Conservation (phyloP, 768 basidiomycete genomes). For the Rhizopogon rudus region DNA sequence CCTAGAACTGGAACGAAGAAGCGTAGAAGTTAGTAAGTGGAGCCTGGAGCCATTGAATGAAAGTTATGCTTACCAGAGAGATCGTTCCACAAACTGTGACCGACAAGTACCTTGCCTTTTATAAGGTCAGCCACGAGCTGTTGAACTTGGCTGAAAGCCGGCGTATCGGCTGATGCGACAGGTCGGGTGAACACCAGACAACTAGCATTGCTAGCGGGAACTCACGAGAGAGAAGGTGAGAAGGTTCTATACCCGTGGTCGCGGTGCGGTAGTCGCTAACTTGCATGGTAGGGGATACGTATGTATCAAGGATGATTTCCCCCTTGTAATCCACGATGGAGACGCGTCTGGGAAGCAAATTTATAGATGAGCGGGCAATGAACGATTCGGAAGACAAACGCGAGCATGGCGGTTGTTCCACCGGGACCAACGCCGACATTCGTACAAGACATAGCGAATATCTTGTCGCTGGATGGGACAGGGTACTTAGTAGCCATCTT, state of each 20-base stretch:
- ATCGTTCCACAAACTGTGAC: conserved; percentile 78
- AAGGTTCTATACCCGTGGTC: conserved; percentile 50
- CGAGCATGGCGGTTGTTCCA: conserved; percentile 77
- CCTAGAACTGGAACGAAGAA: conserved; percentile 54
- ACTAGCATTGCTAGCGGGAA: background rate
- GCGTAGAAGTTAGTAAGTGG: conserved; percentile 11
- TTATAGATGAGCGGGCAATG: conserved; percentile 1
- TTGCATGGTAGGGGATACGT: conserved; percentile 59
- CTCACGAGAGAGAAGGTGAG: conserved; percentile 36
- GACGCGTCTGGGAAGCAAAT: conserved; percentile 35
- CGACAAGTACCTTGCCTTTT: conserved; percentile 67
- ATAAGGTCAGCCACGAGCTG: conserved; percentile 59
- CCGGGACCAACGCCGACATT: conserved; percentile 80
- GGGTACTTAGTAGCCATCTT: conserved; percentile 29
- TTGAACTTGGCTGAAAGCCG: conserved; percentile 60
- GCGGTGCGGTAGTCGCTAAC: conserved; percentile 72
- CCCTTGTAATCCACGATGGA: conserved; percentile 57
- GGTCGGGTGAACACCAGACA: background rate
- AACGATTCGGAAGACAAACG: conserved; percentile 42
- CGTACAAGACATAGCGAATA: conserved; percentile 57
- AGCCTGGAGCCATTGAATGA: background rate
- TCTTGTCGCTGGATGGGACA: conserved; percentile 35
- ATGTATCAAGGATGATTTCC: conserved; percentile 54
- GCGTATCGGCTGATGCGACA: conserved; percentile 30
- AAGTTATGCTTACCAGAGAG: conserved; percentile 52